Evolutionary conservation across 2,329 filamentous ascomycete genomes (phyloP).

Genomic region (Aspergillus niger): DNA sequence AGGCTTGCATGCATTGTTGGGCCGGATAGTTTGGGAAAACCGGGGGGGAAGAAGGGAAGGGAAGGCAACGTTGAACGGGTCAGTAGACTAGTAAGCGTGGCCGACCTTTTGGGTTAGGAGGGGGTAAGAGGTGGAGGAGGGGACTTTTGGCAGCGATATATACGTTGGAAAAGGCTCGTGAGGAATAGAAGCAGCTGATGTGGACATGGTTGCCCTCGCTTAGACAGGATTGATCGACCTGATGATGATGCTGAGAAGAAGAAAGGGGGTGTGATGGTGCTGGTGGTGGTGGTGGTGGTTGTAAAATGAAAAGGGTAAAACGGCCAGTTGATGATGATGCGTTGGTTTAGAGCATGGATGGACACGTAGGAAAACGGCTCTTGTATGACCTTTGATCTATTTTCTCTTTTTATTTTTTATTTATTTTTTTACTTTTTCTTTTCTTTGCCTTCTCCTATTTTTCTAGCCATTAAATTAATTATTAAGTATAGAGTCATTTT

Average conservation of each 20-base stretch:
- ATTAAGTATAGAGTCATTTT: background rate
- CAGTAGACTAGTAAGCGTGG: background rate
- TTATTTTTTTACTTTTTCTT: background rate
- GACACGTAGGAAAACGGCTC: conserved; percentile 6
- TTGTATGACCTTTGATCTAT: conserved; percentile 1
- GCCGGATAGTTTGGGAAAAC: background rate
- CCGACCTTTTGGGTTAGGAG: too few species aligned
- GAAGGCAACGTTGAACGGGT: background rate
- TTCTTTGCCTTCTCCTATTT: background rate
- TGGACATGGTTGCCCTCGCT: background rate
- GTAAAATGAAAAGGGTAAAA: background rate
- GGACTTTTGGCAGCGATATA: too few species aligned
- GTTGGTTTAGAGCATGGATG: background rate
- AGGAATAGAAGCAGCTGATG: background rate
- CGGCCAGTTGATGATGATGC: background rate
- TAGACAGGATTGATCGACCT: background rate
- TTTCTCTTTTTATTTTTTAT: background rate
- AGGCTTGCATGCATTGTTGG: background rate
- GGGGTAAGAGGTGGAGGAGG: background rate
- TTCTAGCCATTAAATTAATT: background rate
- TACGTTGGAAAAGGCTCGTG: background rate
- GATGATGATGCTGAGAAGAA: background rate
- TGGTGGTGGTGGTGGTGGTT: background rate
- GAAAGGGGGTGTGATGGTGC: background rate
- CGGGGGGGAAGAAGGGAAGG: background rate